Evolutionary conservation across 208 protist genomes (phyloP), one percentile per base, ranked within the genome.

Genomic region (Trypanosoma melophagium): DNA sequence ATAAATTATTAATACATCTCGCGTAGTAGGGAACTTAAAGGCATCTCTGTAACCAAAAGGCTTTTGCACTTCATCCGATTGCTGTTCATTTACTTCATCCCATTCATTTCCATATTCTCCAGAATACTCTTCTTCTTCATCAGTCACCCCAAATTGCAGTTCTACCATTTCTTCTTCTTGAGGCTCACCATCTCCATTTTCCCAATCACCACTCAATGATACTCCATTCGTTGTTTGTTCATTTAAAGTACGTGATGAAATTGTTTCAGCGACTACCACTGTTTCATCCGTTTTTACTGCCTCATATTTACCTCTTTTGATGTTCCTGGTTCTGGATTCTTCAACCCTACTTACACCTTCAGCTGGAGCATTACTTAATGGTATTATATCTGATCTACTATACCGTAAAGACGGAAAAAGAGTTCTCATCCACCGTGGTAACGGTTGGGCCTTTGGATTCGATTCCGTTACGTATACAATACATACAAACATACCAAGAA

Each of bases 21-120:
- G 77, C 42, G 84, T 80, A 31, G 76, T 62, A 1, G 69, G 62
- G 35, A 74, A 63, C 19, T 28, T 8, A 45, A 94, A 77, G 3
- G 88, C 81, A 35, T 87, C 74, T 50, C 70, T 73, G 64, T 84
- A 94, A 3, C 84, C 83, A 67, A 89, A 85, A 49, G 57, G 17
- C 22, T 31, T 7, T 19, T 16, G 3, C 5, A 7, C 28, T 35
- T 5, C 28, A 7, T 35, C 3, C 5, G 28, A 19, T 45, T 54
- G 13, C n/a, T 1, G 1, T 9, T 61, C 35, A 7, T 19, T n/a
- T 45, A 47, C 49, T 25, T 24, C 35, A 7, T 19, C 22, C 24
- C 5, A 17, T 35, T 7, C 52, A 9, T n/a, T 25, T 21, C 31
- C n/a, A 25, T 10, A 3, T 22, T 17, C 57, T 25, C n/a, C 40